These are phyloP conservation scores for Crotalaria pallida DNA, from an alignment of 306 rosid species.

Conservation along the genomic window DNA sequence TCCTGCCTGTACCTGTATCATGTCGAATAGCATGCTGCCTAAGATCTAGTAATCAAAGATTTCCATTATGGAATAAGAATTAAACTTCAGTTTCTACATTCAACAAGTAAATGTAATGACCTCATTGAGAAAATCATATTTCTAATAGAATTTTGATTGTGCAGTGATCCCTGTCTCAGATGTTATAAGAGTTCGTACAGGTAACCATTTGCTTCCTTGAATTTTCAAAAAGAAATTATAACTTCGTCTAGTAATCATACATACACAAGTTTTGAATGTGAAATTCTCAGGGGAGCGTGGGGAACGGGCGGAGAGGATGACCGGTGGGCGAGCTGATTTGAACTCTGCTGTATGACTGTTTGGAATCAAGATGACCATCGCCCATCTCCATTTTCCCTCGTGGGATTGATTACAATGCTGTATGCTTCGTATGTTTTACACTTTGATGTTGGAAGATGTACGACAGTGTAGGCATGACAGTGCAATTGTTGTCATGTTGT, in stretches of 20 bases:
- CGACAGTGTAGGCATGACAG: background rate
- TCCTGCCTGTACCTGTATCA: background rate
- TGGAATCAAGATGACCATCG: background rate
- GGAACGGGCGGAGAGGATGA: conserved; percentile 76
- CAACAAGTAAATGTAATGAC: background rate
- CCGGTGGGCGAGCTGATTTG: conserved; percentile 54
- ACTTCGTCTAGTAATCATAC: background rate
- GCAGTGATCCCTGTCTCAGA: conserved; percentile 85
- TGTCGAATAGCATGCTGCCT: background rate
- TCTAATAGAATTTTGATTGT: conserved; percentile 25
- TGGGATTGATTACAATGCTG: background rate
- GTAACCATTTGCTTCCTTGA: conserved; percentile 34
- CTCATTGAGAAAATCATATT: conserved; percentile 7
- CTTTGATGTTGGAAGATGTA: background rate
- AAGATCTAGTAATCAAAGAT: background rate
- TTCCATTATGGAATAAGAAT: background rate
- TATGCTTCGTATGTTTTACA: background rate
- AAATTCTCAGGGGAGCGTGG: conserved; percentile 77
- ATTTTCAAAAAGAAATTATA: background rate
- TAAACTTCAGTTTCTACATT: background rate
- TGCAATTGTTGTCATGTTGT: background rate
- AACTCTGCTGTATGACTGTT: conserved; percentile 18
- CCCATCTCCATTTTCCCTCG: background rate
- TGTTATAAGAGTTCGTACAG: conserved; percentile 81
- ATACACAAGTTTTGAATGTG: background rate